Conservation (phyloP, 148 eudicot genomes). For the Nepenthes mirabilis region DNA sequence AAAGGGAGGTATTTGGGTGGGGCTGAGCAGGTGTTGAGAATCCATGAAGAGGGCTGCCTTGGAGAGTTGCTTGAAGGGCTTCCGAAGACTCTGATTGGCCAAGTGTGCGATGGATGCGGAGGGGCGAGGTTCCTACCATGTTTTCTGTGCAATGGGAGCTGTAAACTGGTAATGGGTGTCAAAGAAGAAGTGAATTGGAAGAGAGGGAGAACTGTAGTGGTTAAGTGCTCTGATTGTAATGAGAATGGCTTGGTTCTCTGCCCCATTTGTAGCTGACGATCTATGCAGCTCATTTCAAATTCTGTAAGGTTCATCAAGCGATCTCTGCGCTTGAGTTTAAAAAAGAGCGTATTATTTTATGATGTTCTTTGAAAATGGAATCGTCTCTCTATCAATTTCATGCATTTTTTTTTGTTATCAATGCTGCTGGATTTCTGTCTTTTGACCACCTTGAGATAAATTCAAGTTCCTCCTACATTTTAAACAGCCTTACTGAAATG, state of each 20-base stretch:
- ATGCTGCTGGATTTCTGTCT: no score
- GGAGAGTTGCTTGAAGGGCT: slow-evolving; percentile 36
- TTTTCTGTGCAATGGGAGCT: slow-evolving; percentile 67
- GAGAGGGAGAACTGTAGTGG: slow-evolving; percentile 18
- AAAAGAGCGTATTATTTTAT: no score
- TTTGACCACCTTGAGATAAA: no score
- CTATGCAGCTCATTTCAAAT: no score
- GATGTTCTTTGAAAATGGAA: no score
- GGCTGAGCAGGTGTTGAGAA: slow-evolving; percentile 43
- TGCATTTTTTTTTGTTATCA: no score
- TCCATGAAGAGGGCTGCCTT: slow-evolving; percentile 59
- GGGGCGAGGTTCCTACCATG: slow-evolving; percentile 72
- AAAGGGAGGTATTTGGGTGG: slow-evolving; percentile 73
- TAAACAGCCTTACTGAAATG: no score
- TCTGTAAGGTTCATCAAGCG: no score
- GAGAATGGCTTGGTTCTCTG: slow-evolving; percentile 91
- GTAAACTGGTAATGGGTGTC: slow-evolving; percentile 33
- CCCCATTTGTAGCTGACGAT: slow-evolving; percentile 61
- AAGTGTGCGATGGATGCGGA: slow-evolving; percentile 73
- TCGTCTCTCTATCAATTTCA: no score
- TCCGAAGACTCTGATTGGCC: slow-evolving; percentile 26
- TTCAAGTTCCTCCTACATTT: no score
- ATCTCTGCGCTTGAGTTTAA: no score
- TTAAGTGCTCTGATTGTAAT: slow-evolving; percentile 65
- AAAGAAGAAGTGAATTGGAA: slow-evolving; percentile 8